Evolutionary conservation across 2,329 filamentous ascomycete species (phyloP).

Genomic region (Fusarium nelsonii): DNA sequence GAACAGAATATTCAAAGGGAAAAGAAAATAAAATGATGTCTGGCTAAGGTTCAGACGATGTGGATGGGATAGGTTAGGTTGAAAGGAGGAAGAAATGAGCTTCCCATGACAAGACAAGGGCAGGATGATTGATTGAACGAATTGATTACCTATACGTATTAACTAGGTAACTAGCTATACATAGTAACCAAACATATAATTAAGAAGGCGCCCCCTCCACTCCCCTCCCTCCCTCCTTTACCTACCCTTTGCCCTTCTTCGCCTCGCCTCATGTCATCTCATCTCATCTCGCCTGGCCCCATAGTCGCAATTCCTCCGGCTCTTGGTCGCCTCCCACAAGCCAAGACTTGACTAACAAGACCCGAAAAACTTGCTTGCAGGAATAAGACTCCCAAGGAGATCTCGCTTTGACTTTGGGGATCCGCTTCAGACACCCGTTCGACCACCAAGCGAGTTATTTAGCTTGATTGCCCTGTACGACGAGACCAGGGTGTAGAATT

Average conservation of each 20-base stretch:
- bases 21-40: conserved; percentile 6
- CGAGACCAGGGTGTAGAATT: conserved; percentile 19
- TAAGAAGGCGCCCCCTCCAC: conserved; percentile 2
- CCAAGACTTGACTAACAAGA: conserved; percentile 26
- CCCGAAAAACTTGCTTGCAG: conserved; percentile 12
- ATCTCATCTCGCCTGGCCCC: conserved; percentile 22
- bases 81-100: conserved; percentile 38
- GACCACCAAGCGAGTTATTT: conserved; percentile 29
- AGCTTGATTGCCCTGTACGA: conserved; percentile 43
- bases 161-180: conserved; percentile 1
- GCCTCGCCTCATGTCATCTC: conserved; percentile 17
- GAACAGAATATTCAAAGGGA: conserved; percentile 2
- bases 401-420: conserved; percentile 14
- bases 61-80: conserved; percentile 17
- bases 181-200: conserved; percentile 7
- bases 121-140: background rate
- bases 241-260: background rate
- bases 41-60: conserved; percentile 3
- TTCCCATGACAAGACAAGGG: background rate
- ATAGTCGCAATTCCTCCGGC: conserved; percentile 31
- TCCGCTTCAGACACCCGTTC: conserved; percentile 5
- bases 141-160: background rate
- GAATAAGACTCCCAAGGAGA: conserved; percentile 13
- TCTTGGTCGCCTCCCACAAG: conserved; percentile 27
- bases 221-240: background rate